Evolutionary conservation across 805 yeast species (phyloP), one percentile per base, ranked within the genome.

Genomic region (Candida silvatica): DNA sequence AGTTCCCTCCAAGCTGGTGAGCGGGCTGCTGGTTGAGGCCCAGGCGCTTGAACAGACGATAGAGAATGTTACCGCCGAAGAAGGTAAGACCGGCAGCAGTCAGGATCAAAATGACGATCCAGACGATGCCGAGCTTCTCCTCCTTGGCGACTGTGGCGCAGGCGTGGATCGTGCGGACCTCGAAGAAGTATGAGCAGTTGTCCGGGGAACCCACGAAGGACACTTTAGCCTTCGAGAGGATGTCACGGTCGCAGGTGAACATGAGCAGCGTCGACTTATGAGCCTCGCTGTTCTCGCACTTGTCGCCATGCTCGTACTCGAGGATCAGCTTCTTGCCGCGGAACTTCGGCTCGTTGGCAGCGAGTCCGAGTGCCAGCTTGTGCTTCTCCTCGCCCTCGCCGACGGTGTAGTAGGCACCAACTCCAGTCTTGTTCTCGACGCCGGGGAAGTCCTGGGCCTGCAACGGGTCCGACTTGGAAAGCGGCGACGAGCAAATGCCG

Each of bases 131-230:
- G 36, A 72, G 56, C 40, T 80, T 75, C 48, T 78, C 79, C 9
- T 68, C 72, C 45, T 76, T 71, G 34, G 78, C 76, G 7, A 83
- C 75, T 1, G 87, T 80, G 0, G 94, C 84, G 56, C 96, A 86
- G 0, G 94, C 95, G 58, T 79, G 81, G 29, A 83, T 76, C 3
- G 94, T 82, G 44, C 86, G 61, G 22, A 85, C 86, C 50, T 86
- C 95, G 54, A 86, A 86, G 49, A 80, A 72, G 54, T 83, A 86
- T 25, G 80, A 74, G 57, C 96, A 86, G 42, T 86, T 83, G 52
- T 84, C 72, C 28, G 73, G 49, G 5, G 75, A 74, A 2, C 92
- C 92, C 22, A 86, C 69, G 52, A 68, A 85, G 14, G 82, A 69
- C 1, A 85, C 62, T 24, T 73, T 64, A 0, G 88, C 92, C 40